These are phyloP conservation scores for Dothideomycetidae sp. DNA, from an alignment of 2,329 filamentous ascomycete species.

Conservation along the genomic window DNA sequence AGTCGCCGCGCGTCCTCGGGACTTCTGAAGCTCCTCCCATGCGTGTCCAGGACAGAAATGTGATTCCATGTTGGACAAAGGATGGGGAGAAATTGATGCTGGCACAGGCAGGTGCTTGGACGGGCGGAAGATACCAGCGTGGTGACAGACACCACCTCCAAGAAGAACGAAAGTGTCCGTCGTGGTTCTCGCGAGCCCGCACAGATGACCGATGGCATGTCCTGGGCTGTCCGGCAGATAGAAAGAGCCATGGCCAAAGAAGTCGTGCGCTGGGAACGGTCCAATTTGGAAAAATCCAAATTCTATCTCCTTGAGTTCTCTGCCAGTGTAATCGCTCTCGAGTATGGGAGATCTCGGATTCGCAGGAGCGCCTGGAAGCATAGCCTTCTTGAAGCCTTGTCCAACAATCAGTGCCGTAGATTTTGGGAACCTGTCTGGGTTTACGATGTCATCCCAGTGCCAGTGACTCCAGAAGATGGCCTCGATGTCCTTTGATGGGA, in stretches of 20 bases:
- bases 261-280: slow-evolving; percentile 35
- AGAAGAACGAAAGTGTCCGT: slow-evolving; percentile 33
- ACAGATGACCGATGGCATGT: slow-evolving; percentile 36
- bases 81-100: slow-evolving; percentile 21
- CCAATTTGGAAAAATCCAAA: slow-evolving; percentile 32
- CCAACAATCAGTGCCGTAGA: slow-evolving; percentile 34
- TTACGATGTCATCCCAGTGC: slow-evolving; percentile 25
- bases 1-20: neutral
- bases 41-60: slow-evolving; percentile 1
- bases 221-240: slow-evolving; percentile 41
- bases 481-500: slow-evolving; percentile 23
- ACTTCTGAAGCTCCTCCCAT: slow-evolving; percentile 4
- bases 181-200: slow-evolving; percentile 32
- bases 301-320: slow-evolving; percentile 12
- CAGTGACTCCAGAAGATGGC: slow-evolving; percentile 24
- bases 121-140: slow-evolving; percentile 4
- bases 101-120: slow-evolving; percentile 3
- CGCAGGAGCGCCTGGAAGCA: slow-evolving; percentile 32
- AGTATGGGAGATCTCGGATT: slow-evolving; percentile 26
- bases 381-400: slow-evolving; percentile 30
- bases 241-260: slow-evolving; percentile 42
- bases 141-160: slow-evolving; percentile 30
- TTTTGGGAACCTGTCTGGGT: slow-evolving; percentile 30
- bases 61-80: neutral
- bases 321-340: slow-evolving; percentile 27